A percentile compares a stretch with the other conserved stretches of the same genome.
Conservation (phyloP, 768 basidiomycete genomes). For the Candolleomyces aberdarensis region DNA sequence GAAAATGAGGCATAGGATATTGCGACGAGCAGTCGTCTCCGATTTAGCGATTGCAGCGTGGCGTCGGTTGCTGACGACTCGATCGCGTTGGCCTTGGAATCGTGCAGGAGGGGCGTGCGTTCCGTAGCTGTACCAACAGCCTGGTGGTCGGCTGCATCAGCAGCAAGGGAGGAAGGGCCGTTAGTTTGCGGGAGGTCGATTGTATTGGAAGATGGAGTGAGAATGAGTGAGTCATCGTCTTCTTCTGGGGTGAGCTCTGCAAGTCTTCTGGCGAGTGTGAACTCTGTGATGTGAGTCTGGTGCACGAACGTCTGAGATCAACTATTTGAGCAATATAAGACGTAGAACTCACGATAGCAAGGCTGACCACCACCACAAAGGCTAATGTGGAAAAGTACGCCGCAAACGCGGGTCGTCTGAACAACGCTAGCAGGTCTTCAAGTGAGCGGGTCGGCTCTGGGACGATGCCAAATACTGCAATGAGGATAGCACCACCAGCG, state of each 20-base stretch:
- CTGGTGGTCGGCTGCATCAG: not conserved
- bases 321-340: not conserved
- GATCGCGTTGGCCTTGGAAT: slow-evolving; percentile 7
- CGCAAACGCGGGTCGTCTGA: slow-evolving; percentile 73
- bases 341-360: slow-evolving; percentile 54
- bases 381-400: slow-evolving; percentile 78
- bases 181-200: slow-evolving; percentile 37
- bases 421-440: slow-evolving; percentile 78
- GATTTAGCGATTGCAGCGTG: slow-evolving; percentile 21
- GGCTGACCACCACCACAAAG: slow-evolving; percentile 51
- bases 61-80: slow-evolving; percentile 12
- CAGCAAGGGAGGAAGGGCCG: slow-evolving; percentile 17
- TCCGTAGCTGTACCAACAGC: slow-evolving; percentile 25
- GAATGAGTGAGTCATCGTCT: slow-evolving; percentile 24
- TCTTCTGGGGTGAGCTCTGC: slow-evolving; percentile 17
- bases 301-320: not conserved
- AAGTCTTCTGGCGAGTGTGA: slow-evolving; percentile 45
- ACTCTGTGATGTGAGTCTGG: slow-evolving; percentile 76
- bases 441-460: slow-evolving; percentile 83
- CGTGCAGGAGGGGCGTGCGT: slow-evolving; percentile 18
- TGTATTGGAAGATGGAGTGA: slow-evolving; percentile 27
- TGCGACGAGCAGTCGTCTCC: slow-evolving; percentile 63
- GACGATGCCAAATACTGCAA: slow-evolving; percentile 90
- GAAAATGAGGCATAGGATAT: slow-evolving; percentile 86
- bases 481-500: slow-evolving; percentile 83